These are phyloP conservation scores for Pilatotrama ljubarskyi DNA, from an alignment of 768 basidiomycete genomes.

Conservation along the genomic window DNA sequence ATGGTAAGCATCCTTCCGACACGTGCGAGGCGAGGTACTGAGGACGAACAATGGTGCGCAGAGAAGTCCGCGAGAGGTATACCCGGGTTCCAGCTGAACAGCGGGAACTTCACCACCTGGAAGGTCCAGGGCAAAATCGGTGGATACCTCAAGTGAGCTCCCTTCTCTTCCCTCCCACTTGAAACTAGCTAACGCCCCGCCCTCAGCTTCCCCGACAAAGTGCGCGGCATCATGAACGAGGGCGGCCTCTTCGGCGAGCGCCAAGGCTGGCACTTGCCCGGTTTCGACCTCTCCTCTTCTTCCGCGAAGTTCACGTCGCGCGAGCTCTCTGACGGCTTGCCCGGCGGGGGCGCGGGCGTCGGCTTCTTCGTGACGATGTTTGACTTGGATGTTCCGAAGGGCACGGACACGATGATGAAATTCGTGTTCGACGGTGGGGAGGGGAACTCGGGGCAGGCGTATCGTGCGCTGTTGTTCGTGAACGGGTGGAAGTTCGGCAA, in stretches of 20 bases:
- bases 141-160: constrained; percentile 39
- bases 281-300: constrained; percentile 57
- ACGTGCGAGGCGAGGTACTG: too few relatives aligned
- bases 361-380: constrained; percentile 84
- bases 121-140: constrained; percentile 48
- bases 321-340: constrained; percentile 59
- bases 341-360: constrained; percentile 59
- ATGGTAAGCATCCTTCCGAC: constrained; percentile 10
- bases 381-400: constrained; percentile 55
- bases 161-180: background rate
- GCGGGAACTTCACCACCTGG: constrained; percentile 48
- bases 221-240: constrained; percentile 47
- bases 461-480: constrained; percentile 72
- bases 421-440: constrained; percentile 57
- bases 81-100: constrained; percentile 69
- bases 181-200: background rate
- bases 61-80: constrained; percentile 78
- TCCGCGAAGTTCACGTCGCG: constrained; percentile 51
- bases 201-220: constrained; percentile 71
- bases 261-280: constrained; percentile 51
- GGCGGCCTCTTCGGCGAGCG: constrained; percentile 47
- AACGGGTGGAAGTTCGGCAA: constrained; percentile 94
- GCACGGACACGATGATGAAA: constrained; percentile 67
- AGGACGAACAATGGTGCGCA: constrained; percentile 33
- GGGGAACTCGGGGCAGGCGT: constrained; percentile 55